Conservation (phyloP, 805 yeast genomes). For the Sporopachydermia quercuum region DNA sequence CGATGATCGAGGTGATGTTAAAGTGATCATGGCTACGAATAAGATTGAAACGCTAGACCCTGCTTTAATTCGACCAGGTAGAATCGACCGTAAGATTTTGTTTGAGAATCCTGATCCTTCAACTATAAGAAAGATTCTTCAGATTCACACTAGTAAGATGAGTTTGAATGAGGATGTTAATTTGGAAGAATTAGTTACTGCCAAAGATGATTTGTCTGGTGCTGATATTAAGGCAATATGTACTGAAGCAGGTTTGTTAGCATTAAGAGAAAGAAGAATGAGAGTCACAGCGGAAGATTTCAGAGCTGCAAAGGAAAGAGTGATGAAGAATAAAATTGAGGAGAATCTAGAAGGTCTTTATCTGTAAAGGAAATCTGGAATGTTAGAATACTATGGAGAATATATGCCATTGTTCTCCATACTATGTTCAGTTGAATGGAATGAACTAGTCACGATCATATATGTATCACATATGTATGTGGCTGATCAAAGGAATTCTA, state of each 20-base stretch:
- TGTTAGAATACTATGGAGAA: too few species aligned
- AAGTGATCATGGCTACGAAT: slow-evolving; percentile 97
- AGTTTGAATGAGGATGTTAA: slow-evolving; percentile 77
- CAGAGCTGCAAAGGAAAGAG: slow-evolving; percentile 86
- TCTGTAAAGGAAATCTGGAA: slow-evolving; percentile 34
- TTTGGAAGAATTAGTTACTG: slow-evolving; percentile 72
- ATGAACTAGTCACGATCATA: too few species aligned
- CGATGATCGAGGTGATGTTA: slow-evolving; percentile 93
- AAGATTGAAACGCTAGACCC: slow-evolving; percentile 91
- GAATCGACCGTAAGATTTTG: slow-evolving; percentile 90
- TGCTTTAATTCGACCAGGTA: slow-evolving; percentile 91
- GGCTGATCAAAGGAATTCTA: too few species aligned
- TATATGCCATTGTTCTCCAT: too few species aligned
- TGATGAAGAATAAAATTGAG: slow-evolving; percentile 90
- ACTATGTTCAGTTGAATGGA: too few species aligned
- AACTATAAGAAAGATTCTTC: slow-evolving; percentile 83
- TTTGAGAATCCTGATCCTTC: slow-evolving; percentile 92
- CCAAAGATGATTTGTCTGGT: slow-evolving; percentile 91
- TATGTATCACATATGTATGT: too few species aligned
- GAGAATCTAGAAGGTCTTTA: slow-evolving; percentile 92
- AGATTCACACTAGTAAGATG: slow-evolving; percentile 90
- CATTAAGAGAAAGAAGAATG: slow-evolving; percentile 94
- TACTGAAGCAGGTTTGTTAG: slow-evolving; percentile 93
- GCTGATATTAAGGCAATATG: slow-evolving; percentile 97
- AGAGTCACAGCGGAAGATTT: slow-evolving; percentile 92